Evolutionary conservation across 2,329 filamentous ascomycete species (phyloP), one percentile per base, ranked within the genome.

Genomic region (Bisporella sp.): DNA sequence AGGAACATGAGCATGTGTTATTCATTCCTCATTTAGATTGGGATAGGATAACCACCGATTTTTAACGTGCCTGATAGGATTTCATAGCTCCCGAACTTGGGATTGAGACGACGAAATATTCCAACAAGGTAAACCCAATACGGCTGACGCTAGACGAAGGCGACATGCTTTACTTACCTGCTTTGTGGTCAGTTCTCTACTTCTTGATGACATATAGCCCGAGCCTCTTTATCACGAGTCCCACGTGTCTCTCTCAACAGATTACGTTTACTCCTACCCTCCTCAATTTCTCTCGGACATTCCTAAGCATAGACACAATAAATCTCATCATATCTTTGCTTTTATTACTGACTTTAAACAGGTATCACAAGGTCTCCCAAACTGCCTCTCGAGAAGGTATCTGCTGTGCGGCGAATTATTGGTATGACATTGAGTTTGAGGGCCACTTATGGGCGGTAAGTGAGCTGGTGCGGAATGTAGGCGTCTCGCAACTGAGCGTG

Each of bases 301-400:
- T 21, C 21, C 21, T 21, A 21, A 3, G 21, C 21, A 21, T 3
- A 21, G 21, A 21, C 21, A 21, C 21, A 3, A 21, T 21, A 21
- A 21, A 21, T 21, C 21, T 21, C 21, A 21, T 21, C 21, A 21
- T 21, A 21, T 21, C 21, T 21, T 21, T 21, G 21, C 21, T 21
- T 21, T 21, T 2, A 21, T 21, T 2, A 21, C 21, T 21, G 21
- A 21, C 21, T 21, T 21, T 21, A 21, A 13, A 32, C 7, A 79
- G 79, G 79, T 89, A 87, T 63, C 88, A 93, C 64, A 90, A 92
- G 64, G 88, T 93, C 4, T 81, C 78, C 5, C 88, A 93, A 63
- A 82, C 77, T 2, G 82, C 80, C 56, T 75, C 74, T 0, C 71
- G 79, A 0, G 85, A 90, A 55, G 84, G 83, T 0, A 80, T 91